Percentiles rank a stretch among this genome's conserved stretches.
Conservation (phyloP, 1,284 basidiomycete species). For the Wallemia hederae region DNA sequence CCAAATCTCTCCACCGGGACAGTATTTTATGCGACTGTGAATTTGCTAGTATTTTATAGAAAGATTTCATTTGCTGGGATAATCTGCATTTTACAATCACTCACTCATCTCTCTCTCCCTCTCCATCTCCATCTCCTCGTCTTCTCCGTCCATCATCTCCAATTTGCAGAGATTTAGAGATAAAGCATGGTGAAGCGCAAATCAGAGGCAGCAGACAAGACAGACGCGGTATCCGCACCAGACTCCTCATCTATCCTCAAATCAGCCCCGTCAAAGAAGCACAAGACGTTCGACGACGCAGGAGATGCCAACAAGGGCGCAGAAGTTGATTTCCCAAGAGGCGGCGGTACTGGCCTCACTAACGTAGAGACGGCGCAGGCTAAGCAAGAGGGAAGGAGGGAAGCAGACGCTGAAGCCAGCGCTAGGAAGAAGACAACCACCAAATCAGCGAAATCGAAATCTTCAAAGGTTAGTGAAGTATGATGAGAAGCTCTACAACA, state of each 20-base stretch:
- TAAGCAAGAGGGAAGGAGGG: slow-evolving; percentile 50
- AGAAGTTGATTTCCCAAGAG: slow-evolving; percentile 82
- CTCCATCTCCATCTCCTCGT: not conserved
- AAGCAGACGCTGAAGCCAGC: slow-evolving; percentile 41
- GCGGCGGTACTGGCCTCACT: slow-evolving; percentile 40
- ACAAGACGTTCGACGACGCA: not conserved
- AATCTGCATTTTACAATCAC: too few relatives aligned
- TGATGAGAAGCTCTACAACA: too few relatives aligned
- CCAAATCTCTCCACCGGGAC: too few relatives aligned
- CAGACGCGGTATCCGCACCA: too few relatives aligned
- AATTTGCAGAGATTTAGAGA: too few relatives aligned
- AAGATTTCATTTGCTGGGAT: too few relatives aligned
- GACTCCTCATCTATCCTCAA: not conserved
- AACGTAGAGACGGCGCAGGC: slow-evolving; percentile 70
- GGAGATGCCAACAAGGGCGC: not conserved
- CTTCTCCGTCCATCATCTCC: not conserved
- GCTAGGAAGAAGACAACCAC: slow-evolving; percentile 12
- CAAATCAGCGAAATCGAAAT: slow-evolving; percentile 10
- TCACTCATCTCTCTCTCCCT: too few relatives aligned
- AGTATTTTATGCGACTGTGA: too few relatives aligned
- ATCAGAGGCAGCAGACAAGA: not conserved
- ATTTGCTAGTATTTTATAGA: too few relatives aligned
- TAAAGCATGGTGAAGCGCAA: not conserved
- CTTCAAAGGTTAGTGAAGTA: too few relatives aligned
- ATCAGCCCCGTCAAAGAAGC: not conserved